Percentiles rank a stretch among this genome's conserved stretches.
These are phyloP conservation scores for Castanospermum australe DNA, from an alignment of 306 rosid species.

Conservation along the genomic window DNA sequence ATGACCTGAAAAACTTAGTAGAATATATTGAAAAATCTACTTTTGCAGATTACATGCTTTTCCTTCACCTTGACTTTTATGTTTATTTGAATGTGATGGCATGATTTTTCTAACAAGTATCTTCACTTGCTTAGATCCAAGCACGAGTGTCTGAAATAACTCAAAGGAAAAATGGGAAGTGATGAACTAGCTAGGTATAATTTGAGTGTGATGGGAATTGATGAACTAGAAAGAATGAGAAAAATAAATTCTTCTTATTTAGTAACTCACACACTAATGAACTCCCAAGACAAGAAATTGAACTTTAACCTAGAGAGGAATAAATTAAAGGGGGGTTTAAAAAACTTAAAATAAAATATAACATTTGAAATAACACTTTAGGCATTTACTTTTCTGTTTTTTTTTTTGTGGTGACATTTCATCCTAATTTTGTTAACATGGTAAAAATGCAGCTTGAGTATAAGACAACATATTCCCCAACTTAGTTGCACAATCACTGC, in stretches of 20 bases:
- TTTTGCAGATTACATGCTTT: conserved; percentile 28
- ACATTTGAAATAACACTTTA: too few relatives aligned
- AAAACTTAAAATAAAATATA: too few relatives aligned
- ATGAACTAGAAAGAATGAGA: not conserved
- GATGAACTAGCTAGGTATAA: conserved; percentile 10
- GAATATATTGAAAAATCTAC: conserved; percentile 27
- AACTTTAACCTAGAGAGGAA: too few relatives aligned
- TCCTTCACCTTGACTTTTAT: conserved; percentile 20
- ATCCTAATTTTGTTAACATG: not conserved
- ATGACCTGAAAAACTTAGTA: conserved; percentile 26
- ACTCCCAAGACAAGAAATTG: too few relatives aligned
- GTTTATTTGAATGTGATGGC: conserved; percentile 22
- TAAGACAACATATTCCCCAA: too few relatives aligned
- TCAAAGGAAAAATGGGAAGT: conserved; percentile 19
- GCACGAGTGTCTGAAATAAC: conserved; percentile 25
- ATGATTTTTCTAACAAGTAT: conserved; percentile 25
- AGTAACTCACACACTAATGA: too few relatives aligned
- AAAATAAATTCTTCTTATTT: not conserved
- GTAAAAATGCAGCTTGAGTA: not conserved
- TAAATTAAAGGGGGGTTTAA: too few relatives aligned
- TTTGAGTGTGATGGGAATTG: conserved; percentile 4
- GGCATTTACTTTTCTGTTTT: too few relatives aligned
- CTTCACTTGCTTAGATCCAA: not conserved
- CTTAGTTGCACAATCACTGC: too few relatives aligned
- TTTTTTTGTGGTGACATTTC: too few relatives aligned